Evolutionary conservation across 768 basidiomycete genomes (phyloP).

Genomic region (Rhodotorula babjevae): DNA sequence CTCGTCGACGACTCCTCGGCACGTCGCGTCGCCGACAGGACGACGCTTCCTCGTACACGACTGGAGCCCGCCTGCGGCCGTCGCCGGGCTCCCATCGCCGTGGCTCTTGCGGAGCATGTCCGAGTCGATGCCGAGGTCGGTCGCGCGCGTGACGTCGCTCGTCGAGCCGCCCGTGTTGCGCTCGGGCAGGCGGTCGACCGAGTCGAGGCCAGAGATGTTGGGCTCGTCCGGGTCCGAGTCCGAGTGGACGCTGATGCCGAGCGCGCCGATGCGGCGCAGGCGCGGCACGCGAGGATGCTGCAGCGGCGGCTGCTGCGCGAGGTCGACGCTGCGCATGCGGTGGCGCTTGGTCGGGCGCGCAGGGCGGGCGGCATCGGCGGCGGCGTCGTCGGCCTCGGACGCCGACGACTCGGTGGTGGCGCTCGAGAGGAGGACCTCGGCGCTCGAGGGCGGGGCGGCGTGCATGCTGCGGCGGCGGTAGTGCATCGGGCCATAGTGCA

Average conservation of each 20-base stretch:
- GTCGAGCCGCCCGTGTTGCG: not conserved
- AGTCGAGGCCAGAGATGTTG: slow-evolving; percentile 13
- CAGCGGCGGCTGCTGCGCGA: not conserved
- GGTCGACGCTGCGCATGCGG: slow-evolving; percentile 1
- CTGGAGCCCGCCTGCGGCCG: too few relatives aligned
- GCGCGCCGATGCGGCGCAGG: slow-evolving; percentile 31
- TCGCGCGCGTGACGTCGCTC: slow-evolving; percentile 19
- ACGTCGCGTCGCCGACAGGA: slow-evolving; percentile 14
- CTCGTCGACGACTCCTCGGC: slow-evolving; percentile 31
- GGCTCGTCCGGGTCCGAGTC: slow-evolving; percentile 21
- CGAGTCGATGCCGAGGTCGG: slow-evolving; percentile 4
- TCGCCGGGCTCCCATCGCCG: not conserved
- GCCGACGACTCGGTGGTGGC: slow-evolving; percentile 1
- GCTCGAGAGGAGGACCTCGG: slow-evolving; percentile 5
- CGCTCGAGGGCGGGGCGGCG: slow-evolving; percentile 14
- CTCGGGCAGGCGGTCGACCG: slow-evolving; percentile 4
- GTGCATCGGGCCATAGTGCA: not conserved
- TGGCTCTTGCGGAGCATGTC: not conserved
- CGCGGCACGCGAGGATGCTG: slow-evolving; percentile 1
- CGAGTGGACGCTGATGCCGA: slow-evolving; percentile 35
- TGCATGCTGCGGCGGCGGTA: not conserved
- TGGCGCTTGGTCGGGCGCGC: not conserved
- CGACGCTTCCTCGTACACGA: not conserved
- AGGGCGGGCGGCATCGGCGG: not conserved
- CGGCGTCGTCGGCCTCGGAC: not conserved